Percentiles rank a stretch among this genome's conserved stretches.
phyloP scores from a whole-genome alignment of 169 alveolate genomes.

The Eimeria acervulina region DNA sequence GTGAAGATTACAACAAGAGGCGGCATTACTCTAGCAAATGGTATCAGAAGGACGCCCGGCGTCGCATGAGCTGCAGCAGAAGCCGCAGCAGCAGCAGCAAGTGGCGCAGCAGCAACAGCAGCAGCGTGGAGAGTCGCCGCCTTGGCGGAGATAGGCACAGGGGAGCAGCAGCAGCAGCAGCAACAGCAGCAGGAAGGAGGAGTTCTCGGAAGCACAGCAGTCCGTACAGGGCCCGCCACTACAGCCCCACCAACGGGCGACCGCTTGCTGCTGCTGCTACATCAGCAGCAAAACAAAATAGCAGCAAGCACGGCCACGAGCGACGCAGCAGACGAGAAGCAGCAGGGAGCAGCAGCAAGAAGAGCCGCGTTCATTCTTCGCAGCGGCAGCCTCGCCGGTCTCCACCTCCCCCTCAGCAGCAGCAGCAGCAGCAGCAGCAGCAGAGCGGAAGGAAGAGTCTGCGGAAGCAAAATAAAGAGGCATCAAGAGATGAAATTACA shows the following conservation, averaged over 20 bases:
- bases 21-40: background rate
- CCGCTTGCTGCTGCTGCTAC: background rate
- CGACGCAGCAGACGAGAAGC: slow-evolving; percentile 11
- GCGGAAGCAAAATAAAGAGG: slow-evolving; percentile 82
- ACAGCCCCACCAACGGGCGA: background rate
- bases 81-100: slow-evolving; percentile 47
- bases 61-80: slow-evolving; percentile 25
- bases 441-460: slow-evolving; percentile 59
- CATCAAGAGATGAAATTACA: slow-evolving; percentile 85
- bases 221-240: background rate
- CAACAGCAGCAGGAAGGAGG: background rate
- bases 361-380: background rate
- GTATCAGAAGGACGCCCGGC: background rate
- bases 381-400: background rate
- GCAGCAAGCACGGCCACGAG: background rate
- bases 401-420: slow-evolving; percentile 1
- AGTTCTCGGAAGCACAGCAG: background rate
- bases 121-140: slow-evolving; percentile 14
- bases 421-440: slow-evolving; percentile 16
- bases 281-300: background rate
- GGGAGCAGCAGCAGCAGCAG: slow-evolving; percentile 7
- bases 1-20: background rate
- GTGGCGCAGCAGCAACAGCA: slow-evolving; percentile 18
- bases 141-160: background rate
- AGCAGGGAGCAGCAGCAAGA: slow-evolving; percentile 67